Evolutionary conservation across 345 rosid species (phyloP), one percentile per base, ranked within the genome.

Genomic region (Linum tenue): DNA sequence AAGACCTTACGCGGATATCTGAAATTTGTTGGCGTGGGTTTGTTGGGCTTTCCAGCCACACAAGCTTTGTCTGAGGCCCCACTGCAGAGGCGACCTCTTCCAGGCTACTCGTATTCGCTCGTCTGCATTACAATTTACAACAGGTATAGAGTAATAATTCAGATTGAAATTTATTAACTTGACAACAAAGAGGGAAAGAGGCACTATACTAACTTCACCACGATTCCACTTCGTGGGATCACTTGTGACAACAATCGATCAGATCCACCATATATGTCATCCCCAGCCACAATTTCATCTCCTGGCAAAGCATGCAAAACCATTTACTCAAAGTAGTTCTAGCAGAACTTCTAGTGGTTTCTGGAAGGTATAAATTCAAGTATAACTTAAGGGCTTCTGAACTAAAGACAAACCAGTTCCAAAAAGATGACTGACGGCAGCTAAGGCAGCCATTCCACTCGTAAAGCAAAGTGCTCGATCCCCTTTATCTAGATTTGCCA

Each of bases 391-490:
- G 35, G n/a, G 62, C 65, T 5, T 67, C 14, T 58, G 4, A 16
- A 22, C 12, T 3, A 17, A 36, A 16, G 53, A 22, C 15, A 59
- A 39, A 94, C 99, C 97, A 62, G 74, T 65, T 78, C 71, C 75
- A 72, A 94, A 64, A 68, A 91, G 95, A 78, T 82, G 92, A 10
- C 84, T 67, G 63, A 89, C 96, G 62, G 97, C 82, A 70, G 85
- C 72, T 75, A 91, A 84, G 72, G 97, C 99, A 81, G 97, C 99
- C 96, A 94, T 94, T 76, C 97, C 97, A 69, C 96, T 90, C 41
- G 97, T 84, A 72, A 94, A 94, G 86, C 99, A 88, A 75, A 94
- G 83, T 73, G 97, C 92, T 74, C 89, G 84, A 78, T 94, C 91
- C 0, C 92, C 99, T 75, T 87, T 95, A 63, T 95, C 97, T 70